phyloP scores from a whole-genome alignment of 2,329 filamentous ascomycete genomes.

The Sphaerulina populicola region DNA sequence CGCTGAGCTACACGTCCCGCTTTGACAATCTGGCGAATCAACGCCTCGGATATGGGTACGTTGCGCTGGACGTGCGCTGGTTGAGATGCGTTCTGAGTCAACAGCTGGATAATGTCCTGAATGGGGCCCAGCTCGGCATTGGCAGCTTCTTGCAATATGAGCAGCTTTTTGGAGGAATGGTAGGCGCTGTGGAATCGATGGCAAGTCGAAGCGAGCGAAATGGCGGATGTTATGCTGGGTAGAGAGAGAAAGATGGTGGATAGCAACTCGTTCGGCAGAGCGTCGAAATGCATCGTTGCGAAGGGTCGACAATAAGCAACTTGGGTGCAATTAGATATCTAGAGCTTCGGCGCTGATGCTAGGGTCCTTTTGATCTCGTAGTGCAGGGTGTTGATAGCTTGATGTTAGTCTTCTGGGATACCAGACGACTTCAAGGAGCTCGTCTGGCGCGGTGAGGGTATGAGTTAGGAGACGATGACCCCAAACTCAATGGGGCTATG shows the following conservation, averaged over 20 bases:
- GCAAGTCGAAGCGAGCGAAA: constrained; percentile 48
- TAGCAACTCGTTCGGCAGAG: constrained; percentile 51
- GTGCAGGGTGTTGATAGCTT: not conserved
- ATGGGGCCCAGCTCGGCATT: constrained; percentile 52
- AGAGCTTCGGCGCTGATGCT: not conserved
- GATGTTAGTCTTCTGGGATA: constrained; percentile 12
- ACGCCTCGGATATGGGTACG: constrained; percentile 47
- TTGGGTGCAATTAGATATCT: not conserved
- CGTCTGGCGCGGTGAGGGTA: constrained; percentile 19
- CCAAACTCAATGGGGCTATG: constrained; percentile 49
- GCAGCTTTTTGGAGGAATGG: constrained; percentile 46
- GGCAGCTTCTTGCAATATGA: constrained; percentile 47
- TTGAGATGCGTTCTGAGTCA: constrained; percentile 54
- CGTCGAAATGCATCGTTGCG: constrained; percentile 46
- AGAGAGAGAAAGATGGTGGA: constrained; percentile 50
- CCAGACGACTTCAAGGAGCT: constrained; percentile 18
- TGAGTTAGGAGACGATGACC: constrained; percentile 41
- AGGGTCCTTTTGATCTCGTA: not conserved
- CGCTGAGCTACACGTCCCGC: constrained; percentile 49
- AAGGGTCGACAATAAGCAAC: constrained; percentile 8
- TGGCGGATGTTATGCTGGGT: constrained; percentile 45
- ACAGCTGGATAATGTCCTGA: constrained; percentile 50
- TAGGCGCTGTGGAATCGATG: constrained; percentile 48
- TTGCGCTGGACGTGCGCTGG: constrained; percentile 47
- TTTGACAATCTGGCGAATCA: constrained; percentile 49